Evolutionary conservation across 495 filamentous ascomycete species (phyloP).

Genomic region (Penicillium steckii): DNA sequence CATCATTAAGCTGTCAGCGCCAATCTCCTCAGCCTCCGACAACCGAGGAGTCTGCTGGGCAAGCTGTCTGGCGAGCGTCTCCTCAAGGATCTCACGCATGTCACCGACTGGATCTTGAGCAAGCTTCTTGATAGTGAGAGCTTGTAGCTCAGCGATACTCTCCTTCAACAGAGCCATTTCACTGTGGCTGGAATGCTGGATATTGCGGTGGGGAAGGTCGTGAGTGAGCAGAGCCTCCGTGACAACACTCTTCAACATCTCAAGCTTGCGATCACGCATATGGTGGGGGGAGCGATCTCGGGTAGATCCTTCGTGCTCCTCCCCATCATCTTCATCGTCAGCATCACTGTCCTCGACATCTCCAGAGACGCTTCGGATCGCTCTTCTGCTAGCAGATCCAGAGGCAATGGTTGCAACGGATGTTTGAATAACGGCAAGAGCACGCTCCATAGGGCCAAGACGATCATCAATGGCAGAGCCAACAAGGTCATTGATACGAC

Average conservation of each 20-base stretch:
- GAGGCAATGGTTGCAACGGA: constrained; percentile 53
- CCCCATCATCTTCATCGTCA: constrained; percentile 87
- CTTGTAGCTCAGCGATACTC: constrained; percentile 58
- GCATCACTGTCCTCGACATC: constrained; percentile 80
- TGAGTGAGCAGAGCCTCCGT: constrained; percentile 73
- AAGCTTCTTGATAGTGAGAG: constrained; percentile 37
- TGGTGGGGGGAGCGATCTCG: constrained; percentile 60
- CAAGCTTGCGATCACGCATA: constrained; percentile 71
- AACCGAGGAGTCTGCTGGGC: constrained; percentile 30
- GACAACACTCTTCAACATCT: constrained; percentile 80
- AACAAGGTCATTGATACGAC: constrained; percentile 80
- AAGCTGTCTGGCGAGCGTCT: constrained; percentile 42
- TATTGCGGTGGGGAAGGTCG: constrained; percentile 22
- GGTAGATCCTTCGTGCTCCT: constrained; percentile 42
- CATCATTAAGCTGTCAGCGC: constrained; percentile 51
- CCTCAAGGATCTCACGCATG: constrained; percentile 47
- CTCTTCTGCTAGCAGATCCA: constrained; percentile 35
- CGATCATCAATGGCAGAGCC: constrained; percentile 73
- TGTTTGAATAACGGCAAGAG: constrained; percentile 71
- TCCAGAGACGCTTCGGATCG: constrained; percentile 57
- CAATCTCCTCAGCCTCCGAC: constrained; percentile 45
- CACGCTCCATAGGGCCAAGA: constrained; percentile 74
- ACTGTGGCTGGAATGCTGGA: constrained; percentile 37
- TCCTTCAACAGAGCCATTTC: constrained; percentile 55
- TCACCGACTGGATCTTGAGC: constrained; percentile 38